Base-by-base conservation (phyloP, 306 rosid species). In the Cicer arietinum region DNA sequence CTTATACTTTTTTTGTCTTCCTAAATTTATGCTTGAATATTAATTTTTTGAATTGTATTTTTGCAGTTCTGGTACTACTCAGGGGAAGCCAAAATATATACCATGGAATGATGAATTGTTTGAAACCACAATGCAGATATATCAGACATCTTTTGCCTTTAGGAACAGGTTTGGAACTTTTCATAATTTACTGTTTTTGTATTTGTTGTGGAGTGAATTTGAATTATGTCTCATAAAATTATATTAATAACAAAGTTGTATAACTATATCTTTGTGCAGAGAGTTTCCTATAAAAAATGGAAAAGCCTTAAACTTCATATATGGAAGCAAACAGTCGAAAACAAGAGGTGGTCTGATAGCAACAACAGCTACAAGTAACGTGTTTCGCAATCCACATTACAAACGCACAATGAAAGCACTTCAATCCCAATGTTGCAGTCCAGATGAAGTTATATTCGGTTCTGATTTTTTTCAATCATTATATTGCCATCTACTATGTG, bases 1-100 rank as follows among this genome's bases (percentile, higher is more conserved):
- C 1, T 51, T 39, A 20, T 40, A 14, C 4, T 5, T 46, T 4
- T n/a, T 8, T 20, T 18, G 16, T 41, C 18, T 50, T 30, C 54
- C 44, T 30, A 72, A n/a, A 25, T 6, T 75, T n/a, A 53, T 6
- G 2, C 37, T 66, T 43, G 0, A 37, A 9, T 1, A 56, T 81
- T 57, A 62, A 22, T 60, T 40, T 54, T 77, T 16, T 71, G 11
- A 40, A 2, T 47, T 18, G 39, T 57, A 35, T 78, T 78, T 1
- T 74, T 89, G 85, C 91, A 95, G 99, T 70, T 95, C 99, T 83
- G 99, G 99, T 16, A 95, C 99, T 59, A 92, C 98, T 44, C 90
- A 88, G 71, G 99, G 99, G 79, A 92, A 79, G 92, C 93, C 97
- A 41, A 95, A 95, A 69, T 88, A 79, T 74, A 60, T 95, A 65